Evolutionary conservation across 495 filamentous ascomycete genomes (phyloP).

Genomic region (Aspergillus taichungensis): DNA sequence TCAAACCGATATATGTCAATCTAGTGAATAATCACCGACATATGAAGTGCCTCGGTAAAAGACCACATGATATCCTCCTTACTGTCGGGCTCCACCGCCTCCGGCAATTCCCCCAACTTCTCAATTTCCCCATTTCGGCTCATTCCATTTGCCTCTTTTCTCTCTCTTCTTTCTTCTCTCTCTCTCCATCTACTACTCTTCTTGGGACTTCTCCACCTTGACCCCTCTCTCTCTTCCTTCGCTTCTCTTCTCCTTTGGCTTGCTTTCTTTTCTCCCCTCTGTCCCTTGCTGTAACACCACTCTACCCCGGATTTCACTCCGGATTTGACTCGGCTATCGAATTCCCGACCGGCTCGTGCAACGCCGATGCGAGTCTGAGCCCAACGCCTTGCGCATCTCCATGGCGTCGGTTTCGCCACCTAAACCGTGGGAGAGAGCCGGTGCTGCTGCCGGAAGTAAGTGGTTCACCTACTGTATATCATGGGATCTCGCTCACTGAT

Average conservation of each 20-base stretch:
- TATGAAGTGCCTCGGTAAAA: no score
- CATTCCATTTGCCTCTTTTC: conserved; percentile 3
- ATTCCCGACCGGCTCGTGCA: background rate
- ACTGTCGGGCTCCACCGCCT: conserved; percentile 1
- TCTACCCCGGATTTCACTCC: no score
- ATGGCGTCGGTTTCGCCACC: conserved; percentile 70
- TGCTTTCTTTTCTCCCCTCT: no score
- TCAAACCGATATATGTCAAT: no score
- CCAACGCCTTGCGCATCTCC: conserved; percentile 17
- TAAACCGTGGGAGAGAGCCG: conserved; percentile 89
- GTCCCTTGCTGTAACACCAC: no score
- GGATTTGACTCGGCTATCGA: background rate
- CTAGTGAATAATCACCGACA: no score
- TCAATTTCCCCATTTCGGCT: conserved; percentile 3
- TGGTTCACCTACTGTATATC: conserved; percentile 1
- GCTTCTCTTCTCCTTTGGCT: background rate
- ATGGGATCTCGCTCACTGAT: background rate
- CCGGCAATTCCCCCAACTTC: conserved; percentile 5
- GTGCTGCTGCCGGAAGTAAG: conserved; percentile 49
- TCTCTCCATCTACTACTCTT: conserved; percentile 10
- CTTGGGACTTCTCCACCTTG: conserved; percentile 2
- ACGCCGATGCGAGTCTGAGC: conserved; percentile 28
- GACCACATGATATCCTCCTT: conserved; percentile 2
- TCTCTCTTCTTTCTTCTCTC: conserved; percentile 9
- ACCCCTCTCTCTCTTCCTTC: conserved; percentile 7